A percentile compares a stretch with the other conserved stretches of the same genome.
Conservation (phyloP, 257 asterid genomes). For the Solanum paucissectum region DNA sequence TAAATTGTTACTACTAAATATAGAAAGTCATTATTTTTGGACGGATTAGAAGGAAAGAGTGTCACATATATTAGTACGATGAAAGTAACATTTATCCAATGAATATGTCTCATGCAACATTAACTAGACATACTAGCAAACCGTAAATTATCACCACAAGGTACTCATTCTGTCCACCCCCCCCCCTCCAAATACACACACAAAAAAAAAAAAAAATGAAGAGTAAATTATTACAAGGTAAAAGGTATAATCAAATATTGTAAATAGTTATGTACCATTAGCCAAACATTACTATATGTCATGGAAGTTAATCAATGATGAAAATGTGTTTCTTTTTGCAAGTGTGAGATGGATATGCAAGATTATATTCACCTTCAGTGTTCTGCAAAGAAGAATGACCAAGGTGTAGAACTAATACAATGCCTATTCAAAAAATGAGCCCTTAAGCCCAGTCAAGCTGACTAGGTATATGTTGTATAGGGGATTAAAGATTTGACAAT, state of each 20-base stretch:
- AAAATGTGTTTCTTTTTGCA: not conserved
- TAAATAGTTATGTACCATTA: not conserved
- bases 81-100: not conserved
- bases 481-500: not conserved
- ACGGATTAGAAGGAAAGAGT: not conserved
- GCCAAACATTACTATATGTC: not conserved
- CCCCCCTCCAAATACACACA: not conserved
- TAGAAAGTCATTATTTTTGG: not conserved
- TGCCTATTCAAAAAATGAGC: not conserved
- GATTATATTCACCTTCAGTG: not conserved
- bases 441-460: not conserved
- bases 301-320: not conserved
- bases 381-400: not conserved
- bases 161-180: not conserved
- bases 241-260: not conserved
- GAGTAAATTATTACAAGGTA: not conserved
- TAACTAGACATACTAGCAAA: not conserved
- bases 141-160: not conserved
- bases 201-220: not conserved
- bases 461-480: not conserved
- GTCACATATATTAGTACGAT: not conserved
- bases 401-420: not conserved
- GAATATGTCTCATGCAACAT: not conserved
- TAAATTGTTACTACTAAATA: not conserved
- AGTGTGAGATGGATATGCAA: not conserved